A percentile compares a stretch with the other conserved stretches of the same genome.
These are phyloP conservation scores for Ceratobasidium sp. DNA, from an alignment of 1,284 basidiomycete genomes.

Conservation along the genomic window DNA sequence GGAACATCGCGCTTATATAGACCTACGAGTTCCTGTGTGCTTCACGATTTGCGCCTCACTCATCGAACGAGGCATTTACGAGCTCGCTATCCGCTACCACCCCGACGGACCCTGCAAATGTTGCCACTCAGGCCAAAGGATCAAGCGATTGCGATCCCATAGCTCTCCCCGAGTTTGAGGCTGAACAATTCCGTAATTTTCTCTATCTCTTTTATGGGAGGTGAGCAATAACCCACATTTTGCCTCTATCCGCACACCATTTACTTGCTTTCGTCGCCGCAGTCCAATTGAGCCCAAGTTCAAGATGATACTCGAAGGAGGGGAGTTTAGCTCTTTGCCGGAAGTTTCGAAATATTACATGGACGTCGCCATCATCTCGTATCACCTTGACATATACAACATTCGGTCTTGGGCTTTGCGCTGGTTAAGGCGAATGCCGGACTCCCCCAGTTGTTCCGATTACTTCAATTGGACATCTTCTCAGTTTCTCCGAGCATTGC, in stretches of 20 bases:
- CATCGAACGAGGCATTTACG: neutral
- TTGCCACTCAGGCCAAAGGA: neutral
- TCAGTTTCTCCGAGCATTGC: neutral
- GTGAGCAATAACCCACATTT: neutral
- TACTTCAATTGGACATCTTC: neutral
- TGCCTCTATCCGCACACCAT: no score
- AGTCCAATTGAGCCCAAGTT: neutral
- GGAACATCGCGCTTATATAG: no score
- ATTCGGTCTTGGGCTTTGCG: constrained; percentile 1
- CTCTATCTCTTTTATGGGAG: neutral
- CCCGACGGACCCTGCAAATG: neutral
- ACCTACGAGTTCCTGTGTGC: neutral
- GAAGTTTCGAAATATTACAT: neutral
- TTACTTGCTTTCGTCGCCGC: no score
- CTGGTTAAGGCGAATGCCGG: neutral
- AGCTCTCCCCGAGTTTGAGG: neutral
- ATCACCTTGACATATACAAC: neutral
- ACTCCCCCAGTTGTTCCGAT: neutral
- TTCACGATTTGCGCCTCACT: neutral
- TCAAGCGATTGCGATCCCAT: constrained; percentile 4
- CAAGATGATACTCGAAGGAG: neutral
- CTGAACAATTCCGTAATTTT: constrained; percentile 4
- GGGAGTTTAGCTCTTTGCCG: neutral
- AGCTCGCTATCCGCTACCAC: neutral
- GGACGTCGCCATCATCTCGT: neutral